A percentile compares a stretch with the other conserved stretches of the same genome.
phyloP scores from a whole-genome alignment of 2,329 filamentous ascomycete species.

The Scedosporium boydii region DNA sequence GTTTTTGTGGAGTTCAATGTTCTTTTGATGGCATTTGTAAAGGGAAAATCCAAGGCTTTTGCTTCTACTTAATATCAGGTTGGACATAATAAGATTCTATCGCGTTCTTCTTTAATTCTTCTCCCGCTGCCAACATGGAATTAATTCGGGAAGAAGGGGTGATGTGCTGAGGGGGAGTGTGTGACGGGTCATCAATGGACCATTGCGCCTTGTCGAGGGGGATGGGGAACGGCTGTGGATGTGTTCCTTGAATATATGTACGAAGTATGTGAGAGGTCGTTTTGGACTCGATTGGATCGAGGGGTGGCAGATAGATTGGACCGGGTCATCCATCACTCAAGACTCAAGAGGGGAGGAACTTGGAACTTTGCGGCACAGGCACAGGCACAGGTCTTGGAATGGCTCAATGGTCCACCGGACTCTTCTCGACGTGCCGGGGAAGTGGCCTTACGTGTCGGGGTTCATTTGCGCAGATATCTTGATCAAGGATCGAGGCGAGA shows the following conservation, averaged over 20 bases:
- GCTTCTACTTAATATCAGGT: not conserved
- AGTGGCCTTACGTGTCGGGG: no score
- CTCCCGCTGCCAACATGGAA: not conserved
- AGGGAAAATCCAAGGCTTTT: not conserved
- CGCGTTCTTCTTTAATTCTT: not conserved
- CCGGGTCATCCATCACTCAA: not conserved
- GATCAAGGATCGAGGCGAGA: not conserved
- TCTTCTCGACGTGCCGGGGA: not conserved
- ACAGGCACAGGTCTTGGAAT: not conserved
- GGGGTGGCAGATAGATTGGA: not conserved
- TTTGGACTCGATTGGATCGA: not conserved
- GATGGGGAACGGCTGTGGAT: not conserved
- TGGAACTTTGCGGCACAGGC: not conserved
- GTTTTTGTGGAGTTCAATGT: conserved; percentile 1
- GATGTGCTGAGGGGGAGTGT: not conserved
- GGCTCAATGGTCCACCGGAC: not conserved
- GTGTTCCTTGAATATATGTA: no score
- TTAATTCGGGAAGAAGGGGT: not conserved
- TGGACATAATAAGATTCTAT: not conserved
- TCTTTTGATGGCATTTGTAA: not conserved
- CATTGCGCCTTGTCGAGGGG: not conserved
- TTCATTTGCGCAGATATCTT: not conserved
- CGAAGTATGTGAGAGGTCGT: not conserved
- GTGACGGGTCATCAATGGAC: not conserved
- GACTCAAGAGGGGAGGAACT: not conserved